phyloP scores from a whole-genome alignment of 2,329 filamentous ascomycete species.

The Paracamarosporium sp. region DNA sequence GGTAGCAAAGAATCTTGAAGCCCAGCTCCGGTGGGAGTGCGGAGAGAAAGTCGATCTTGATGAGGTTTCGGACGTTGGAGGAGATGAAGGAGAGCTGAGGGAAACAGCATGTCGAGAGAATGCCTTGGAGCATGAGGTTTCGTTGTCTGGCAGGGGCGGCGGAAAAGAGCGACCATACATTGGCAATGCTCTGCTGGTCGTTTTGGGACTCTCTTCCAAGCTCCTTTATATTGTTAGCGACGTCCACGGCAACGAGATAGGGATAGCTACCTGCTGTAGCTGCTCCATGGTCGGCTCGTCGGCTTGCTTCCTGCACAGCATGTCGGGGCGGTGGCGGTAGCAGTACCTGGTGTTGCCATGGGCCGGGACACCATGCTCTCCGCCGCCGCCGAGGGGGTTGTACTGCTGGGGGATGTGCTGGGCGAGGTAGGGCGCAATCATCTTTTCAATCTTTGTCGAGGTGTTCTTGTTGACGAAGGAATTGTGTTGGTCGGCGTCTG shows the following conservation, averaged over 20 bases:
- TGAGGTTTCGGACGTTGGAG: conserved; percentile 87
- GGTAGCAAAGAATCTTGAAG: conserved; percentile 89
- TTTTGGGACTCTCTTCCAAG: conserved; percentile 80
- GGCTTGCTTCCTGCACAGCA: conserved; percentile 89
- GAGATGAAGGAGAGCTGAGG: conserved; percentile 94
- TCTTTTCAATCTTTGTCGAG: conserved; percentile 73
- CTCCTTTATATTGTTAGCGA: conserved; percentile 62
- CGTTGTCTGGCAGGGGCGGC: conserved; percentile 92
- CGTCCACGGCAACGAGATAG: not conserved
- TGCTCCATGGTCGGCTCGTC: conserved; percentile 97
- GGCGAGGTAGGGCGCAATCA: conserved; percentile 85
- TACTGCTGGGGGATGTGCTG: conserved; percentile 91
- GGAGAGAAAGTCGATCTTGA: conserved; percentile 95
- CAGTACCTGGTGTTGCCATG: conserved; percentile 87
- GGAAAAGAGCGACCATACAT: conserved; percentile 98
- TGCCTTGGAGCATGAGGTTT: conserved; percentile 94
- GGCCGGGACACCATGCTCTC: conserved; percentile 47
- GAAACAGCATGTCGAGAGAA: conserved; percentile 96
- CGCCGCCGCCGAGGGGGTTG: conserved; percentile 71
- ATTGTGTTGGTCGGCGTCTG: conserved; percentile 32
- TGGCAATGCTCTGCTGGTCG: conserved; percentile 94
- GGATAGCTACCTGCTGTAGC: conserved; percentile 76
- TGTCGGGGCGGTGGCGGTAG: conserved; percentile 91
- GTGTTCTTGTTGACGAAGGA: conserved; percentile 32
- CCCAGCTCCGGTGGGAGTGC: conserved; percentile 89